Base-by-base conservation (phyloP, 2,329 filamentous ascomycete genomes). In the Aspergillus cejpii region DNA sequence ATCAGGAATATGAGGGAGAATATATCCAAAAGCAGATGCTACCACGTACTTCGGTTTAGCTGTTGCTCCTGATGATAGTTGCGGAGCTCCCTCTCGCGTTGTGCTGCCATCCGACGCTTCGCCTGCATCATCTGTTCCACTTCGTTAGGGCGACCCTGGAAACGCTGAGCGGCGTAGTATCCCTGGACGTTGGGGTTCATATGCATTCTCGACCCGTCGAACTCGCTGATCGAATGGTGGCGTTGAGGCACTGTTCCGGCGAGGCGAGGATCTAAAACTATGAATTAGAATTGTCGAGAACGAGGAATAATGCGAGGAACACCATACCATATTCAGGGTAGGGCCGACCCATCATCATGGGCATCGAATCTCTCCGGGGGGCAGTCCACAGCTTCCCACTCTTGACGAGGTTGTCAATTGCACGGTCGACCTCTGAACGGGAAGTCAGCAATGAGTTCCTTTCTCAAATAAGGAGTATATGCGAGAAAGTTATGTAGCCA, bases 41-140 rank as follows among this genome's bases (percentile, higher is more conserved):
- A 69, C 71, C 66, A 71, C 70, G 61, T 74, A 97, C 92, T 96
- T 87, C 91, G 84, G 78, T 97, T 94, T 75, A 94, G 97, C 82
- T 98, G 92, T 81, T 98, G 92, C 81, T 98, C 92, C 75, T 96
- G 94, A 75, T 98, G 92, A 75, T 97, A 95, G 74, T 97, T 98
- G 73, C 92, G 88, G 71, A 98, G 84, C 77, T 98, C 92, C 73
- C 91, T 87, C 78, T 98, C 92, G 73, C 92, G 87, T 75, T 97
- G 92, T 69, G 92, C 92, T 64, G 92, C 92, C 87, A 97, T 94
- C 77, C 91, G 86, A 76, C 92, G 88, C 80, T 97, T 97, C 63
- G 89, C 90, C 81, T 97, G 92, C 79, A 95, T 87, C 82, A 96
- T 88, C 75, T 96, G 90, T 75, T 97, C 92, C 70, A 89, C 87